Evolutionary conservation across 441 rosid species (phyloP).

Genomic region (Erodium trifolium): DNA sequence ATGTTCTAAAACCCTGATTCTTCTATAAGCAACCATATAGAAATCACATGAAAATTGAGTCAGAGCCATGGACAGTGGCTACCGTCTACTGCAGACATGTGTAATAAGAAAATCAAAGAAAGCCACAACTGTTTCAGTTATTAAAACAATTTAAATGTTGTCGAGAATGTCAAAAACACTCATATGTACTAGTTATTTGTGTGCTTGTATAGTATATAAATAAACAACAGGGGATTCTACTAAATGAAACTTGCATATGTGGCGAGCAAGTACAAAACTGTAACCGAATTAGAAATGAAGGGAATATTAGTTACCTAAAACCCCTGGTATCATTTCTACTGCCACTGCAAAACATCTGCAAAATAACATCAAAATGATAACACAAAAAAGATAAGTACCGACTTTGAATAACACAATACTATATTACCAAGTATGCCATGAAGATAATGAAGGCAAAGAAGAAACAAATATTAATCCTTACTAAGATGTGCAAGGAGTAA

Average conservation of each 20-base stretch:
- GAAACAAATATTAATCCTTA: neutral
- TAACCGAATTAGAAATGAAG: neutral
- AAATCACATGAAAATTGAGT: no score
- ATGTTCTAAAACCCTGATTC: no score
- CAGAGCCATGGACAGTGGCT: no score
- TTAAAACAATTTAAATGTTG: no score
- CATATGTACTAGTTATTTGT: neutral
- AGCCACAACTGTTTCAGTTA: no score
- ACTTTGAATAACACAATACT: neutral
- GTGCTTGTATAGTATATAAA: neutral
- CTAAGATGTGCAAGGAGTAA: neutral
- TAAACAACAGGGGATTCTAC: neutral
- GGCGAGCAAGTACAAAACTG: neutral
- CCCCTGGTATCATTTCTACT: conserved; percentile 92
- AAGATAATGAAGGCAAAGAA: neutral
- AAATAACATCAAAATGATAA: conserved; percentile 15
- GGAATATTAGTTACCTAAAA: conserved; percentile 51
- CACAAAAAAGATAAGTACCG: neutral
- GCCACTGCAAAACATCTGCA: conserved; percentile 97
- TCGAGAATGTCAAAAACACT: no score
- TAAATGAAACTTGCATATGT: neutral
- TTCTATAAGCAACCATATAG: no score
- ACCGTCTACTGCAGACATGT: no score
- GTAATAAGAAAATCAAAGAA: no score
- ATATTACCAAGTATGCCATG: neutral